phyloP scores from a whole-genome alignment of 2,329 filamentous ascomycete species.

The Leptographium flavum region DNA sequence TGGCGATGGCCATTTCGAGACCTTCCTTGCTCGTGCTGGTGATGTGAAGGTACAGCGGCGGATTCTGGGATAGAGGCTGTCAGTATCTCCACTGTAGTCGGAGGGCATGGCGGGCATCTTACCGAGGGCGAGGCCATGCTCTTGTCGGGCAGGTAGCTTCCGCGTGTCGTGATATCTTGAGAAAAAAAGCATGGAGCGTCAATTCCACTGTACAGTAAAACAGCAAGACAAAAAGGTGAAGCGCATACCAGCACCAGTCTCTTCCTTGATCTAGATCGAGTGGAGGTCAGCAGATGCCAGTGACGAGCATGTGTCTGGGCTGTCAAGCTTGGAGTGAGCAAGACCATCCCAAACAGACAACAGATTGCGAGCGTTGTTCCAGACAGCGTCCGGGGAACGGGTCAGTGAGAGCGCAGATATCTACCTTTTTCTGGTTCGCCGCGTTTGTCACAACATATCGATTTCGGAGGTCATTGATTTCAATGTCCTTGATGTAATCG shows the following conservation, averaged over 20 bases:
- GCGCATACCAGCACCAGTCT: conserved; percentile 98
- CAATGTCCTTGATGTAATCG: conserved; percentile 97
- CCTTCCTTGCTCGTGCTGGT: conserved; percentile 86
- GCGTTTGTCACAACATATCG: conserved; percentile 95
- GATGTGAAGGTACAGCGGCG: conserved; percentile 86
- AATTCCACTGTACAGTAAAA: conserved; percentile 1
- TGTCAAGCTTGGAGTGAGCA: conserved; percentile 58
- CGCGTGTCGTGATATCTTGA: conserved; percentile 96
- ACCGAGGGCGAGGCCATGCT: conserved; percentile 90
- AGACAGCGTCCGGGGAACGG: background rate
- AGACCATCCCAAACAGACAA: conserved; percentile 22
- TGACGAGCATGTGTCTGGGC: conserved; percentile 47
- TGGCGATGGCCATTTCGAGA: conserved; percentile 73
- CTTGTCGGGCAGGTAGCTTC: conserved; percentile 94
- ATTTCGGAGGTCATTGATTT: conserved; percentile 95
- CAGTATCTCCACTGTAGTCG: background rate
- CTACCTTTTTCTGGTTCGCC: conserved; percentile 99
- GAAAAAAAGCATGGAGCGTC: conserved; percentile 43
- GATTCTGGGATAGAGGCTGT: conserved; percentile 44
- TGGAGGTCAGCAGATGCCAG: conserved; percentile 88
- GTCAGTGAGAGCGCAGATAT: conserved; percentile 39
- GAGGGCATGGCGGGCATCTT: conserved; percentile 25
- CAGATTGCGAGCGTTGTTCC: no score
- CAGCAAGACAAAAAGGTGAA: conserved; percentile 17
- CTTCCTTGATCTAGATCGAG: conserved; percentile 96